A percentile compares a stretch with the other conserved stretches of the same genome.
phyloP scores from a whole-genome alignment of 2,329 filamentous ascomycete species.

The Pseudogymnoascus sp. region DNA sequence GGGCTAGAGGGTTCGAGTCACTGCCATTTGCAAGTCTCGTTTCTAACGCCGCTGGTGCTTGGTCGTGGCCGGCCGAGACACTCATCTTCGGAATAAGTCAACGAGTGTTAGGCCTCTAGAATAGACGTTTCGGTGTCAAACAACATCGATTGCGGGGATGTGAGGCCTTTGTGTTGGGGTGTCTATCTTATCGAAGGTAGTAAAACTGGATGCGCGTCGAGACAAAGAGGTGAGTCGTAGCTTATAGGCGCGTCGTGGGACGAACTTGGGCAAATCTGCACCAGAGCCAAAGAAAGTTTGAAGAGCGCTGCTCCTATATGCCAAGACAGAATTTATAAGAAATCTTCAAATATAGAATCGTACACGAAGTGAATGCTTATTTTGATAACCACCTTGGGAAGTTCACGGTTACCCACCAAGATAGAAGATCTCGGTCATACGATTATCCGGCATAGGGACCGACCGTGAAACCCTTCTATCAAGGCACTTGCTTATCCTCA shows the following conservation, averaged over 20 bases:
- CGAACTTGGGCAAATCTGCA: neutral
- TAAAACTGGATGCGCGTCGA: neutral
- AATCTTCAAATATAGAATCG: neutral
- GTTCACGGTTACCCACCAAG: conserved; percentile 1
- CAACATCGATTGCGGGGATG: conserved; percentile 8
- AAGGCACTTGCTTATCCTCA: neutral
- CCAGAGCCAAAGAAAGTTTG: conserved; percentile 1
- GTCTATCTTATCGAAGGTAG: conserved; percentile 2
- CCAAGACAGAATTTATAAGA: neutral
- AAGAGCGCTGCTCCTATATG: conserved; percentile 6
- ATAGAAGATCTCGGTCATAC: conserved; percentile 8
- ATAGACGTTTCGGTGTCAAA: neutral
- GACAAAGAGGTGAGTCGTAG: neutral
- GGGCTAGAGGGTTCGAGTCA: conserved; percentile 45
- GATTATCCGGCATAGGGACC: conserved; percentile 2
- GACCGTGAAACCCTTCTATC: neutral
- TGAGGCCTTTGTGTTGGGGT: conserved; percentile 6
- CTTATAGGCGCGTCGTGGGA: neutral
- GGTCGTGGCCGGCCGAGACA: conserved; percentile 8
- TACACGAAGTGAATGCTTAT: conserved; percentile 8
- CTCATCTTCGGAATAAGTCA: conserved; percentile 1
- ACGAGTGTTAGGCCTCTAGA: conserved; percentile 5
- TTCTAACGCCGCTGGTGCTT: conserved; percentile 1
- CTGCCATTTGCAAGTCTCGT: conserved; percentile 31
- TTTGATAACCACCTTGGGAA: conserved; percentile 7